phyloP scores from a whole-genome alignment of 306 rosid species.

The Prosopis cineraria region DNA sequence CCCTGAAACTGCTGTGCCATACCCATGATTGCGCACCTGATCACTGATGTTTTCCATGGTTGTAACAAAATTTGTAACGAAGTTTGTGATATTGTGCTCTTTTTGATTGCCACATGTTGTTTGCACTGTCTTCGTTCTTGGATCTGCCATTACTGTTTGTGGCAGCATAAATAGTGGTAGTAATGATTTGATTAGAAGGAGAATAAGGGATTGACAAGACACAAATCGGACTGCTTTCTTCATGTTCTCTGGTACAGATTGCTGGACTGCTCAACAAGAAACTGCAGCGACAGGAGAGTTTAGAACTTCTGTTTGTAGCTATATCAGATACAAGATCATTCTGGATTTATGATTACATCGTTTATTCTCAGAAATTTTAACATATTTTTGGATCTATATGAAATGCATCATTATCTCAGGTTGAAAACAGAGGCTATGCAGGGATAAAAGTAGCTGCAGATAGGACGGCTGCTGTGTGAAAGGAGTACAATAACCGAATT shows the following conservation, averaged over 20 bases:
- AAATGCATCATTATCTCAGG: background rate
- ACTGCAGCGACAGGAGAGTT: conserved; percentile 20
- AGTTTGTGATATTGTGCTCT: conserved; percentile 58
- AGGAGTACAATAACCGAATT: background rate
- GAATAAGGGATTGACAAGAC: conserved; percentile 29
- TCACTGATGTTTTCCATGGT: conserved; percentile 75
- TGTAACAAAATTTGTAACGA: conserved; percentile 74
- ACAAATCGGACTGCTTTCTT: conserved; percentile 34
- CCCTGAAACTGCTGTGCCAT: conserved; percentile 69
- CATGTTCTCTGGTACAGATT: conserved; percentile 38
- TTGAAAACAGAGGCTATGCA: conserved; percentile 8
- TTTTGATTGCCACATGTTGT: conserved; percentile 50
- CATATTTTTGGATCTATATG: background rate
- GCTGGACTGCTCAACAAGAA: conserved; percentile 27
- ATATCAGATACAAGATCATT: background rate
- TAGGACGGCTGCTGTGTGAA: conserved; percentile 25
- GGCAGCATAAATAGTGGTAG: conserved; percentile 35
- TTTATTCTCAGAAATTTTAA: background rate
- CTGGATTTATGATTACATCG: background rate
- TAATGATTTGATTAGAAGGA: conserved; percentile 35
- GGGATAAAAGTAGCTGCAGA: conserved; percentile 5
- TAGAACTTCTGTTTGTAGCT: conserved; percentile 3
- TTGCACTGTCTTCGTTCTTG: conserved; percentile 64
- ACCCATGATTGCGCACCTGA: conserved; percentile 67
- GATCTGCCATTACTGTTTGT: conserved; percentile 54